Evolutionary conservation across 768 basidiomycete species (phyloP), one percentile per base, ranked within the genome.

Genomic region (Hygrocybe punicea): DNA sequence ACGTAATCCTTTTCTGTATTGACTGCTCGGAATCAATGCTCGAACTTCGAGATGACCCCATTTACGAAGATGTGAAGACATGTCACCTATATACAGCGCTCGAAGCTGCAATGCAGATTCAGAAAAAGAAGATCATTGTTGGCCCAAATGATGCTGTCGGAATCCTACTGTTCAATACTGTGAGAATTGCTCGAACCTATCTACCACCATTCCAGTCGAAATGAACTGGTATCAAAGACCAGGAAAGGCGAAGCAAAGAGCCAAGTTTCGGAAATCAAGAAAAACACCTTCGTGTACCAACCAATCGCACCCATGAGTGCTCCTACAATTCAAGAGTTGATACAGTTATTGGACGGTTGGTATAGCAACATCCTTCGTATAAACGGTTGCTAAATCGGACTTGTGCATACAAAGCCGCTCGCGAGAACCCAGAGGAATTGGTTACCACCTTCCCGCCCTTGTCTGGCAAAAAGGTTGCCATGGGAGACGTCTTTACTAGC

Each of bases 1-100:
- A 98, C 64, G 90, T 93, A 33, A 87, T 96, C 46, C 73, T 98
- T n/a, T 97, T 98, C 74, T 91, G 89, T 69, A 92, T 99, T 57
- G 95, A 99, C 71, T 93, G 91, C 60, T 96, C 95, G 0, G 77
- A 82, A 53, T 91, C 92, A 10, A 98, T 98, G 96, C 85, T 89
- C 23, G 77, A 76, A 36, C 81, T 87, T 42, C 78, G 77, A 49
- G 86, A 88, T 23, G 84, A 87, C 63, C 81, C 83, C 10, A 74
- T 76, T 53, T 81, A 86, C 57, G 83, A 91, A 71, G 81, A 85
- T 51, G 57, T 77, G 37, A 78, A 87, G 65, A 89, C 84, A 1
- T 91, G 85, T 56, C 87, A 94, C 64, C 69, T 98, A 3, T 86
- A 86, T 63, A 77, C 81, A 17, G 91, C 92, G 0, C 80, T 98